Evolutionary conservation across 108 stramenopile species (phyloP).

Genomic region (Stephanodiscus minutulus): DNA sequence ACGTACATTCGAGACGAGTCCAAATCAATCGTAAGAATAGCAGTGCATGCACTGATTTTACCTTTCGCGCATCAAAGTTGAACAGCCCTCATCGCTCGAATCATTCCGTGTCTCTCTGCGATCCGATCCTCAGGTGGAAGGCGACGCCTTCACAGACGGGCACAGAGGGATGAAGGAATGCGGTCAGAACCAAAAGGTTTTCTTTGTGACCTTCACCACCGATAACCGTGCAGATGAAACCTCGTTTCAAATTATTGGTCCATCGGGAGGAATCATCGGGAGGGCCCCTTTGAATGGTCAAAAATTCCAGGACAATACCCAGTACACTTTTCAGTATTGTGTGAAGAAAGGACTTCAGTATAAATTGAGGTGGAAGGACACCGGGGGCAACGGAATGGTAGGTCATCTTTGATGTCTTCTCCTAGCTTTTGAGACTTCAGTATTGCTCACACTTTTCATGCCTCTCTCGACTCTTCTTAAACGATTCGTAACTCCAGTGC

Average conservation of each 20-base stretch:
- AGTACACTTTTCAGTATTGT: conserved; percentile 9
- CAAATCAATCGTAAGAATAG: background rate
- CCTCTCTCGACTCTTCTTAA: too few relatives aligned
- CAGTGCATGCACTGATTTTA: background rate
- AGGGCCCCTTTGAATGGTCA: background rate
- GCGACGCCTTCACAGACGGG: background rate
- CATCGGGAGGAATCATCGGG: background rate
- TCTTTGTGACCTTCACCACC: conserved; percentile 4
- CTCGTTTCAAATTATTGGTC: background rate
- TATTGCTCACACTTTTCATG: conserved; percentile 5
- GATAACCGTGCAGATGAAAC: conserved; percentile 9
- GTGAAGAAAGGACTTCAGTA: background rate
- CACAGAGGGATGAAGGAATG: background rate
- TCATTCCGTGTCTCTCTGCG: background rate
- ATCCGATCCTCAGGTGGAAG: conserved; percentile 1
- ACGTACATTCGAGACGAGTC: conserved; percentile 2
- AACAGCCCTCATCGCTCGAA: background rate
- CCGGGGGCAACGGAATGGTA: background rate
- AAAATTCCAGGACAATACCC: background rate
- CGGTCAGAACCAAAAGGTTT: conserved; percentile 7
- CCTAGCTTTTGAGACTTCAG: background rate
- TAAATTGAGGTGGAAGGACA: conserved; percentile 3
- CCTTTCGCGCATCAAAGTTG: conserved; percentile 1
- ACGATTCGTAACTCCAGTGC: background rate
- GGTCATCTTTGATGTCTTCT: background rate